Evolutionary conservation across 345 rosid species (phyloP).

Genomic region (Physaria fendleri): DNA sequence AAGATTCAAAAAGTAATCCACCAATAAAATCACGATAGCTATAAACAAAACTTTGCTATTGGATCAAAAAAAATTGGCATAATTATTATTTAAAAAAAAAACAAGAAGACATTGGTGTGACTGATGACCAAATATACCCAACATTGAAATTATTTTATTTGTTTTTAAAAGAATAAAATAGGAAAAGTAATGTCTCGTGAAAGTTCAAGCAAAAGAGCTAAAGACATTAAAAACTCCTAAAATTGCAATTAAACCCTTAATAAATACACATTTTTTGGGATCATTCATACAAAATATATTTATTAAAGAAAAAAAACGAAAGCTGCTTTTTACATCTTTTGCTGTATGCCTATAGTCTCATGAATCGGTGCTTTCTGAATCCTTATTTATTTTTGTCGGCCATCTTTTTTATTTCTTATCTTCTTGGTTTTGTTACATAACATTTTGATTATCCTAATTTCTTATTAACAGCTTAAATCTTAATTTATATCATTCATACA

Average conservation of each 20-base stretch:
- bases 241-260: background rate
- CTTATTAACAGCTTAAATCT: background rate
- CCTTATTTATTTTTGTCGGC: conserved; percentile 33
- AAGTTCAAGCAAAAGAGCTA: conserved; percentile 9
- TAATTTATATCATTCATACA: background rate
- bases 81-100: background rate
- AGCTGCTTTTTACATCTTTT: conserved; percentile 20
- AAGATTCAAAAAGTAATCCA: background rate
- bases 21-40: background rate
- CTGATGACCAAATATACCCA: conserved; percentile 15
- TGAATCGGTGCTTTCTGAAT: conserved; percentile 28
- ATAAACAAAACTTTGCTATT: background rate
- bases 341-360: conserved; percentile 27
- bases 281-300: conserved; percentile 17
- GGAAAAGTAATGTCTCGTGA: conserved; percentile 19
- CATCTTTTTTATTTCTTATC: conserved; percentile 7
- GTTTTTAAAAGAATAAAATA: too few species aligned
- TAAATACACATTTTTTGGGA: too few species aligned
- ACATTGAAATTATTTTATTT: background rate
- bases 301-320: conserved; percentile 14
- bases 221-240: background rate
- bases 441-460: background rate
- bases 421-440: background rate
- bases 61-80: background rate
- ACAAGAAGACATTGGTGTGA: conserved; percentile 23